Conservation (phyloP, 768 basidiomycete species). For the Mrakia gelida region DNA sequence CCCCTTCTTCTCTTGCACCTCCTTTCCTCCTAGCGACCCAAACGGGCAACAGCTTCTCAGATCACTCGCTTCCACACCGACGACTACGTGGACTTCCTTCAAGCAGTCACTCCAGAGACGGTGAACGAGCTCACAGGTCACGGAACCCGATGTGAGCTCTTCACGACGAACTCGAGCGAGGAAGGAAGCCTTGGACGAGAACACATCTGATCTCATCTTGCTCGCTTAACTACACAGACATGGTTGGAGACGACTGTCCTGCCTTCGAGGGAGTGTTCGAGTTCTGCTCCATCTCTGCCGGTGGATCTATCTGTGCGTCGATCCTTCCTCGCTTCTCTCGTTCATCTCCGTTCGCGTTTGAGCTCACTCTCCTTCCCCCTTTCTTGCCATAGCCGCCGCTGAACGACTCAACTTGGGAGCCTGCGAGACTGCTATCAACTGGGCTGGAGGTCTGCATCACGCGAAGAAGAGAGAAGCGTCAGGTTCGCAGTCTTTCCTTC, state of each 20-base stretch:
- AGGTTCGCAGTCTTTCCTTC: conserved; percentile 40
- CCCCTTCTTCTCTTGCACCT: neutral
- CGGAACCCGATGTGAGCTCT: conserved; percentile 71
- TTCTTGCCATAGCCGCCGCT: conserved; percentile 62
- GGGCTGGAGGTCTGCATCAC: conserved; percentile 98
- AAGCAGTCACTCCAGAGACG: conserved; percentile 84
- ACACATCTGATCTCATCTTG: no score
- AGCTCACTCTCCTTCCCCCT: neutral
- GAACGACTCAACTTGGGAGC: conserved; percentile 74
- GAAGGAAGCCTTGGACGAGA: no score
- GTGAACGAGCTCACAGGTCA: conserved; percentile 77
- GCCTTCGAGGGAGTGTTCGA: conserved; percentile 95
- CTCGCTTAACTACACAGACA: conserved; percentile 41
- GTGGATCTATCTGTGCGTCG: conserved; percentile 78
- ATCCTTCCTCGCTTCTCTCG: neutral
- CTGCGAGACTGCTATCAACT: conserved; percentile 82
- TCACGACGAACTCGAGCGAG: neutral
- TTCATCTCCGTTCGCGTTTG: neutral
- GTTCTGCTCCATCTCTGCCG: conserved; percentile 93
- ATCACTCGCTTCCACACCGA: conserved; percentile 96
- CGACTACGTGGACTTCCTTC: conserved; percentile 92
- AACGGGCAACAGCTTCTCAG: conserved; percentile 63
- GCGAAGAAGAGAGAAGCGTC: conserved; percentile 97
- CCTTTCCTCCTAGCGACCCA: conserved; percentile 54
- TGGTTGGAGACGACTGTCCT: conserved; percentile 89